Percentiles rank a stretch among this genome's conserved stretches.
Conservation (phyloP, 176 grass and related monocot genomes). For the Calamus simplicifolius region DNA sequence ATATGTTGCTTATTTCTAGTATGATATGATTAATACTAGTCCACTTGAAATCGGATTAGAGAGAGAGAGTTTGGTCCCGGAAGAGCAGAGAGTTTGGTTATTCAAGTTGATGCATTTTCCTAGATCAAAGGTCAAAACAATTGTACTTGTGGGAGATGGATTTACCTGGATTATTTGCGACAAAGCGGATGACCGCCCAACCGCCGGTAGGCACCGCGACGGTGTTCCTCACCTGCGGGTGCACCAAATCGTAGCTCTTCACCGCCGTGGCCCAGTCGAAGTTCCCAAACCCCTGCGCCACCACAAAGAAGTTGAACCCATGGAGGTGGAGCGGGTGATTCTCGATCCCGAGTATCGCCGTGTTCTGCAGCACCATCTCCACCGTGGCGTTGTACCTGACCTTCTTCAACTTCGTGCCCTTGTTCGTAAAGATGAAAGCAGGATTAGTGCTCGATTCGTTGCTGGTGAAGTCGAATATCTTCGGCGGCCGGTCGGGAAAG, state of each 20-base stretch:
- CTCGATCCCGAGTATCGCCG: conserved; percentile 1
- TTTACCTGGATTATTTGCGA: conserved; percentile 8
- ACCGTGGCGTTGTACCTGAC: conserved; percentile 22
- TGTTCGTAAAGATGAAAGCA: background rate
- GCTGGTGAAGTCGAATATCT: background rate
- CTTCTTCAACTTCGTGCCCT: conserved; percentile 11
- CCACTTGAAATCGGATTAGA: no score
- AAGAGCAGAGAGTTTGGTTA: no score
- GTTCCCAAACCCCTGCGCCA: conserved; percentile 1
- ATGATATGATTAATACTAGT: no score
- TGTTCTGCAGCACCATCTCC: conserved; percentile 31
- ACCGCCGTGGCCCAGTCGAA: background rate
- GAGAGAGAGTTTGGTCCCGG: no score
- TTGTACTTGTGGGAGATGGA: no score
- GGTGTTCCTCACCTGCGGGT: conserved; percentile 17
- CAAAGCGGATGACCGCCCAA: conserved; percentile 12
- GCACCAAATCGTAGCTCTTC: background rate
- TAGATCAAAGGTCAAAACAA: no score
- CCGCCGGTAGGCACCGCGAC: conserved; percentile 2
- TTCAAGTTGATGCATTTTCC: no score
- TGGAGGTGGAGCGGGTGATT: conserved; percentile 1
- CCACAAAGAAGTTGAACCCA: conserved; percentile 5
- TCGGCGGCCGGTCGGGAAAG: background rate
- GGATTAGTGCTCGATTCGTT: no score
- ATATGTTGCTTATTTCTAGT: no score